Base-by-base conservation (phyloP, 352 stramenopile genomes). In the Phytophthora hibernalis region DNA sequence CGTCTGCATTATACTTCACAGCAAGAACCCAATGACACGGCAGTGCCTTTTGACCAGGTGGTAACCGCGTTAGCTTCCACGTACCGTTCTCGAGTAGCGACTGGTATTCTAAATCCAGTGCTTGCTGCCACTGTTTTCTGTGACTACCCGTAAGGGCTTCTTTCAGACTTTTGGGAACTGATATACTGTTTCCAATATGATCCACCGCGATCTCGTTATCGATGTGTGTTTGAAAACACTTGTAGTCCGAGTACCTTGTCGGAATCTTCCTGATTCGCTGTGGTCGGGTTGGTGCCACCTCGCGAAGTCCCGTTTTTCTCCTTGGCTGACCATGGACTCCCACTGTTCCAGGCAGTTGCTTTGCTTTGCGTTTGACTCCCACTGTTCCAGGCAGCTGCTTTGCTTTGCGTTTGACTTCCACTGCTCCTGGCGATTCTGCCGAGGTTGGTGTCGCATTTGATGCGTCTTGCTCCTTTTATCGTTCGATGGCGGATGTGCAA, bases 181-280 rank as follows among this genome's bases (percentile, higher is more conserved):
- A n/a, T n/a, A n/a, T n/a, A n/a, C 53, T 60, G 16, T 51, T 43
- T 24, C 30, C 26, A n/a, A 43, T 60, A 16, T 30, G 0, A 31
- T 60, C 38, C 1, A 52, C 26, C 2, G 40, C 24, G 30, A 53
- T 54, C 13, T n/a, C n/a, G 12, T 61, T 61, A 40, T 61, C 54
- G 10, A 61, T 61, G 11, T 53, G 54, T 9, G 42, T 53, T 21
- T 53, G 54, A 24, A 45, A 53, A 24, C 53, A 61, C 8, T n/a
- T 44, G 3, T 45, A 53, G 11, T 61, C 42, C 6, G 24, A 22
- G 21, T 44, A 61, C 7, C 54, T 6, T 15, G 6, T 42, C 5
- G 53, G 26, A 22, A 3, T 51, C 26, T 45, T 45, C 7, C 26
- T 11, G 3, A 7, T 43, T 4, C 42, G 13, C 11, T 31, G 18